These are phyloP conservation scores for Platanus orientalis DNA, from an alignment of 164 flowering plant species.

Conservation along the genomic window DNA sequence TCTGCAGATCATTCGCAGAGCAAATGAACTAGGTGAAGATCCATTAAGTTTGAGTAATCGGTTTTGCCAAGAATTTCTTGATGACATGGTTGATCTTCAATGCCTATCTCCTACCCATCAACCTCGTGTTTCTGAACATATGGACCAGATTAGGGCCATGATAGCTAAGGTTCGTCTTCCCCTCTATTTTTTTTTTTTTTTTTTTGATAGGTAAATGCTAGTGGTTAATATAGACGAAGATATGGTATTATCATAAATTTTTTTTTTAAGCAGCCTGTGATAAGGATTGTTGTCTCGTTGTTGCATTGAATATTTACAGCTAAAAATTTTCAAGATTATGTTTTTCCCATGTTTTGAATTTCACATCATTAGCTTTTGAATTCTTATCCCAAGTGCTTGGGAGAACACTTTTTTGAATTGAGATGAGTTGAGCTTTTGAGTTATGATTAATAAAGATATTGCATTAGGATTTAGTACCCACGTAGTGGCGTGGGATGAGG, in stretches of 20 bases:
- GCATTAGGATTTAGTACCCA: too few species aligned
- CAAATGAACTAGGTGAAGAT: conserved; percentile 73
- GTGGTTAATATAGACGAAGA: background rate
- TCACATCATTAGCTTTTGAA: too few species aligned
- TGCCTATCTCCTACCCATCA: conserved; percentile 71
- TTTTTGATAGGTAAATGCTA: background rate
- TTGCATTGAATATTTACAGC: background rate
- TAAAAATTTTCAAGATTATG: too few species aligned
- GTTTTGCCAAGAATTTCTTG: conserved; percentile 68
- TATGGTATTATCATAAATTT: background rate
- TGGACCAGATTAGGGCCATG: conserved; percentile 73
- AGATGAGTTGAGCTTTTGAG: too few species aligned
- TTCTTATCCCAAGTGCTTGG: too few species aligned
- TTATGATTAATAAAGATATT: too few species aligned
- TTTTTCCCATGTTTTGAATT: too few species aligned
- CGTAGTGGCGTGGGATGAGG: too few species aligned
- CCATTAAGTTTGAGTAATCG: conserved; percentile 61
- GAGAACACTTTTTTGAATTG: too few species aligned
- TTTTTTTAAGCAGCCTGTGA: background rate
- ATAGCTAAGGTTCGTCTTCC: conserved; percentile 52
- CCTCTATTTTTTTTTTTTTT: background rate
- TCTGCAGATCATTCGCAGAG: conserved; percentile 73
- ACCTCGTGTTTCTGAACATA: conserved; percentile 85
- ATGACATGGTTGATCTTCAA: conserved; percentile 78
- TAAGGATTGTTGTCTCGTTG: background rate